phyloP scores from a whole-genome alignment of 768 basidiomycete genomes.

The Erythrobasidium yunnanense region DNA sequence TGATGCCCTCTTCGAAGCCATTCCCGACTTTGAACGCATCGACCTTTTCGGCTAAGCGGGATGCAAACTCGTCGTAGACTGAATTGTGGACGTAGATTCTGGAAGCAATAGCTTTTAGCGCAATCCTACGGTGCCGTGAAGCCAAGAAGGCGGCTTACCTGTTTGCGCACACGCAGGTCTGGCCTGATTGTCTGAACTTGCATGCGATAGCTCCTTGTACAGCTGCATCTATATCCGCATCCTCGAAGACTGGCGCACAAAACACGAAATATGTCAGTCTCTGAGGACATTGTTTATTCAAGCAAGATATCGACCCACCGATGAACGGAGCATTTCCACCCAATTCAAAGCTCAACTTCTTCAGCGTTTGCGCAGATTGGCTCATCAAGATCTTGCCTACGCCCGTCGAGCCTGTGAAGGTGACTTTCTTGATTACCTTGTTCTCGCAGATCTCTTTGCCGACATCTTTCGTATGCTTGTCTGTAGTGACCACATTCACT shows the following conservation, averaged over 20 bases:
- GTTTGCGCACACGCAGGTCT: slow-evolving; percentile 50
- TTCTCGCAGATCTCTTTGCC: slow-evolving; percentile 91
- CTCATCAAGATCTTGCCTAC: slow-evolving; percentile 44
- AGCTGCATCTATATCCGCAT: slow-evolving; percentile 84
- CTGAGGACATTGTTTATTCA: slow-evolving; percentile 5
- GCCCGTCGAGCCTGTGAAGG: slow-evolving; percentile 41
- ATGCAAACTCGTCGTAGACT: slow-evolving; percentile 85
- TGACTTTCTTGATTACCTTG: slow-evolving; percentile 72
- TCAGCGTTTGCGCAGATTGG: slow-evolving; percentile 41
- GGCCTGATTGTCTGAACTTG: slow-evolving; percentile 51
- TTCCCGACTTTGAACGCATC: slow-evolving; percentile 58
- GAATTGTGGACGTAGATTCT: slow-evolving; percentile 75
- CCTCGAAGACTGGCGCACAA: slow-evolving; percentile 58
- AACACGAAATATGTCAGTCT: no score
- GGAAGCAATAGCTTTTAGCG: slow-evolving; percentile 39
- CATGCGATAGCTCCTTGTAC: slow-evolving; percentile 55
- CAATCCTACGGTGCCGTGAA: background rate
- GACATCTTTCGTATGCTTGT: slow-evolving; percentile 70
- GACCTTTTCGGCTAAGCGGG: slow-evolving; percentile 60
- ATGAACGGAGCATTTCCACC: slow-evolving; percentile 95
- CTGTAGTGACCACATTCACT: slow-evolving; percentile 83
- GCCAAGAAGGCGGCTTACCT: slow-evolving; percentile 18
- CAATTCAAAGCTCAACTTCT: slow-evolving; percentile 53
- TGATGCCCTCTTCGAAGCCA: slow-evolving; percentile 56
- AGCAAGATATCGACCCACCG: slow-evolving; percentile 38